Evolutionary conservation across 73 alveolate species (phyloP), one percentile per base, ranked within the genome.

Genomic region (Paramecium bursaria): DNA sequence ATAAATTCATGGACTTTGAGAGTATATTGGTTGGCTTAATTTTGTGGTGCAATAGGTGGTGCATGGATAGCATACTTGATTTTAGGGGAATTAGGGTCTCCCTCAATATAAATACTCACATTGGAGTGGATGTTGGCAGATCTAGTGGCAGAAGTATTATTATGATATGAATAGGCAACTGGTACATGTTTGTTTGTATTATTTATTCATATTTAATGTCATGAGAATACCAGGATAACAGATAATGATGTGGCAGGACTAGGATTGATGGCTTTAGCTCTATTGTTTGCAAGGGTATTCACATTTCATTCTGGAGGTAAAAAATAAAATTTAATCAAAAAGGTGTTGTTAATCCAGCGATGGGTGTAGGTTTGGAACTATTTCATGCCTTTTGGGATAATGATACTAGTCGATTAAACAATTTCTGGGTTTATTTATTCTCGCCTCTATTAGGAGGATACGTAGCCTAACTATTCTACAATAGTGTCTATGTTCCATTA

Each of bases 221-320:
- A 67, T 19, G 82, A 67, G 44, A 21, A 67, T 21, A 67, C 82
- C 6, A 19, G 82, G 6, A 21, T 25, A 13, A 67, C 82, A 0
- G 33, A 67, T 67, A 67, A 67, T 42, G 82, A 67, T 35, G 21
- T 67, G 33, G 82, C 82, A 33, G 82, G 82, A 0, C 22, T 67
- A 3, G 82, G 50, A 39, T 67, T 42, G 55, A 67, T 67, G 33
- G 23, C 60, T 0, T 35, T 42, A 5, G 55, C 30, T 39, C 13
- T 67, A 67, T 35, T 67, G 22, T 67, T 67, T 42, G 33, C 82
- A 17, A 67, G 82, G 44, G 22, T 25, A 21, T 67, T 67, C 4
- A 25, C 82, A 14, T 67, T 35, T 11, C 82, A 67, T 67, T 67
- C 82, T 11, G 82, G 82, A 67, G 82, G 82, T 67, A 67, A 17